Conservation (phyloP, 345 rosid species). For the Cardiospermum halicacabum region DNA sequence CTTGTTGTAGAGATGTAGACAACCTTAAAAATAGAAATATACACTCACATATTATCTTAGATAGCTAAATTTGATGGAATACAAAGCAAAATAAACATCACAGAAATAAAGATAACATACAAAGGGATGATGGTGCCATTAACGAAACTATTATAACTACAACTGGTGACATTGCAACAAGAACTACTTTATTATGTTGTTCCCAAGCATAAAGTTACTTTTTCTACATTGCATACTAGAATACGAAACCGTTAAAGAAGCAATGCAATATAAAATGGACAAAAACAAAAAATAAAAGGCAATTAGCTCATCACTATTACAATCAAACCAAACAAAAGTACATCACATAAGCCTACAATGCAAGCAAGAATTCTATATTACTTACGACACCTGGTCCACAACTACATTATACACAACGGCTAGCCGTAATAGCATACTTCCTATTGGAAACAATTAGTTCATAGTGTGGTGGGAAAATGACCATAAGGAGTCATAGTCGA, state of each 20-base stretch:
- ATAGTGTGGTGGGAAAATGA: no score
- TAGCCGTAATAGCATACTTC: slow-evolving; percentile 23
- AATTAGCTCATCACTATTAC: neutral
- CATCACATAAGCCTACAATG: no score
- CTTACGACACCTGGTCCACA: slow-evolving; percentile 18
- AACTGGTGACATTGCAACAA: slow-evolving; percentile 20
- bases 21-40: slow-evolving; percentile 42
- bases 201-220: slow-evolving; percentile 21
- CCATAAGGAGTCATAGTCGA: no score
- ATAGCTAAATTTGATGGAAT: no score
- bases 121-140: slow-evolving; percentile 68
- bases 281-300: neutral
- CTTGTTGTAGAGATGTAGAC: slow-evolving; percentile 78
- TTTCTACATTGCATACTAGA: slow-evolving; percentile 23
- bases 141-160: slow-evolving; percentile 35
- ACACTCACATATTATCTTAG: neutral
- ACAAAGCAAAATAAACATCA: slow-evolving; percentile 7
- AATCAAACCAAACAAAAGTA: no score
- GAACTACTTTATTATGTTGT: neutral
- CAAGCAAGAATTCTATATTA: no score
- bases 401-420: slow-evolving; percentile 21
- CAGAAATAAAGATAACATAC: slow-evolving; percentile 32
- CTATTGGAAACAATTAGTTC: slow-evolving; percentile 23
- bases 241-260: slow-evolving; percentile 10
- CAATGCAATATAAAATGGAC: slow-evolving; percentile 19